Evolutionary conservation across 2,329 filamentous ascomycete species (phyloP).

Genomic region (Scopulariopsis brevicaulis): DNA sequence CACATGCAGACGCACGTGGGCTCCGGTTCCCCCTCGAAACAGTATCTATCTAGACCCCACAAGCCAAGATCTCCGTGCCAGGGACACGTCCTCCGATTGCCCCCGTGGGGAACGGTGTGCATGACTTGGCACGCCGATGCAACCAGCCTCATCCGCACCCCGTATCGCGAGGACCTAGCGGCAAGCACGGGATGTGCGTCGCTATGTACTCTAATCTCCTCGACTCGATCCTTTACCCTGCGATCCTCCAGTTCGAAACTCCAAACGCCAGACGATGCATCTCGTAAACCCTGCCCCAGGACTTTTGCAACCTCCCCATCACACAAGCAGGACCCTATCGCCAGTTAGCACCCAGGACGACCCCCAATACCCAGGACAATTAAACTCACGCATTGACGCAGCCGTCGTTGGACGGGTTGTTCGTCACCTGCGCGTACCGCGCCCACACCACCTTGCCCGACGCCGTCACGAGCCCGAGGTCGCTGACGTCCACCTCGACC

Average conservation of each 20-base stretch:
- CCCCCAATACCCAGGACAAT: not conserved
- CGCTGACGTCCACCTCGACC: constrained; percentile 86
- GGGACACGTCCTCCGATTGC: not conserved
- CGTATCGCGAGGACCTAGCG: not conserved
- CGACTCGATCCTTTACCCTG: not conserved
- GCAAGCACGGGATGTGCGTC: not conserved
- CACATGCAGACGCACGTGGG: not conserved
- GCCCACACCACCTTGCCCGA: constrained; percentile 93
- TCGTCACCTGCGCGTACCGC: constrained; percentile 62
- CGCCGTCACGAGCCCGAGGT: constrained; percentile 82
- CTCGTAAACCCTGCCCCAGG: not conserved
- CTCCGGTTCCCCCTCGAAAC: not conserved
- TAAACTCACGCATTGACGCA: constrained; percentile 25
- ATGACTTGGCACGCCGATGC: not conserved
- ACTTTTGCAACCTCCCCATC: not conserved
- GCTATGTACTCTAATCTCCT: not conserved
- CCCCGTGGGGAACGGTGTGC: not conserved
- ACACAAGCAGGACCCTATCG: constrained; percentile 5
- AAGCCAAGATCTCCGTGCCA: not conserved
- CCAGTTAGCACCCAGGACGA: not conserved
- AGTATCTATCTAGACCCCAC: not conserved
- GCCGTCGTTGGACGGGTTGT: constrained; percentile 35
- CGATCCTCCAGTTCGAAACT: not conserved
- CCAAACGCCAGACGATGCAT: constrained; percentile 5
- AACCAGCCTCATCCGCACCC: not conserved